phyloP scores from a whole-genome alignment of 106 monocot species.

The Dendrobium officinale region DNA sequence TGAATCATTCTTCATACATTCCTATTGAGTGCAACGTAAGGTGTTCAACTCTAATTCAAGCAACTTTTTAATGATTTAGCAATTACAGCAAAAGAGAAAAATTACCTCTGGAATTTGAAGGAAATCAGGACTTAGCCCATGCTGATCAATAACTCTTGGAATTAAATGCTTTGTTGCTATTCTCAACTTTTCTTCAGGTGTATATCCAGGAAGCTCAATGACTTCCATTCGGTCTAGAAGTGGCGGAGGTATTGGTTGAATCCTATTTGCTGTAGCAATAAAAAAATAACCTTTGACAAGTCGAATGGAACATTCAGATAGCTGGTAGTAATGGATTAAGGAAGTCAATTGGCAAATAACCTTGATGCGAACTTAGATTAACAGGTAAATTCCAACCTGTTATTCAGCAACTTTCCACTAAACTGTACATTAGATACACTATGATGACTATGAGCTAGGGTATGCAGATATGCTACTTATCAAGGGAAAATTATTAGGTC shows the following conservation, averaged over 20 bases:
- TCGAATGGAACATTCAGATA: constrained; percentile 99
- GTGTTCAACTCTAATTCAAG: neutral
- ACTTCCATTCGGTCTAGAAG: constrained; percentile 98
- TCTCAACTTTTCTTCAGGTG: constrained; percentile 92
- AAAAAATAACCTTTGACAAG: constrained; percentile 97
- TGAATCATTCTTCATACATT: neutral
- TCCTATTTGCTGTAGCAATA: constrained; percentile 93
- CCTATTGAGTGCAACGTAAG: neutral
- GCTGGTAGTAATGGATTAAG: constrained; percentile 51
- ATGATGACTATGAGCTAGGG: too few relatives aligned
- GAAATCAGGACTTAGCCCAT: constrained; percentile 71
- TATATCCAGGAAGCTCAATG: constrained; percentile 97
- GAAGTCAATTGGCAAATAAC: constrained; percentile 5
- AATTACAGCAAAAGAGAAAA: too few relatives aligned
- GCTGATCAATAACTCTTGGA: constrained; percentile 89
- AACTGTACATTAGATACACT: too few relatives aligned
- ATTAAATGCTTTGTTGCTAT: constrained; percentile 88
- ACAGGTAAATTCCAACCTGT: too few relatives aligned
- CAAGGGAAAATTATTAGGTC: too few relatives aligned
- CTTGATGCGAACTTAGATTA: too few relatives aligned
- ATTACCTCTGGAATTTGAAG: constrained; percentile 92
- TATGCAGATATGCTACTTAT: too few relatives aligned
- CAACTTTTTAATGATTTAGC: neutral
- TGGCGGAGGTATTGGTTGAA: constrained; percentile 88
- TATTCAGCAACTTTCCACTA: too few relatives aligned